Percentiles rank a stretch among this genome's conserved stretches.
These are phyloP conservation scores for Staphylotrichum longicolle DNA, from an alignment of 495 filamentous ascomycete genomes.

Conservation along the genomic window DNA sequence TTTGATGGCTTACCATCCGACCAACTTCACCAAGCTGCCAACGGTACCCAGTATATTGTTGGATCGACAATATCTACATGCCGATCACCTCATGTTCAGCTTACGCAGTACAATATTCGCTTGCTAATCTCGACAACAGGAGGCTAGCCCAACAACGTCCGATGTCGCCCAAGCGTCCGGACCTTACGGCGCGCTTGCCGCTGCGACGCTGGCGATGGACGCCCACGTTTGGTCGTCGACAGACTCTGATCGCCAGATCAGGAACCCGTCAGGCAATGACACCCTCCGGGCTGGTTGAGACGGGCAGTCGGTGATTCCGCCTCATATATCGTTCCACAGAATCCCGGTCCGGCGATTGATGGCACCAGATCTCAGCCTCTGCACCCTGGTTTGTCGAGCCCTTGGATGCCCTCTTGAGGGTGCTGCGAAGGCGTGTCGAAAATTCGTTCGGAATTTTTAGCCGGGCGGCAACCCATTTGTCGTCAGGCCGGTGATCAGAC, in stretches of 20 bases:
- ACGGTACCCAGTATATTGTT: background rate
- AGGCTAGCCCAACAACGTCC: conserved; percentile 10
- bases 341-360: conserved; percentile 40
- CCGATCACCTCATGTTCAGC: background rate
- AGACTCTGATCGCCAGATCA: conserved; percentile 25
- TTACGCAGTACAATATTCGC: conserved; percentile 1
- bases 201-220: background rate
- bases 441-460: conserved; percentile 51
- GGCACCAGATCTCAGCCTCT: conserved; percentile 52
- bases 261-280: conserved; percentile 20
- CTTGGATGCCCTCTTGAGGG: conserved; percentile 30
- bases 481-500: conserved; percentile 44
- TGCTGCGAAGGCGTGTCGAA: conserved; percentile 36
- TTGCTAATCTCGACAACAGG: conserved; percentile 8
- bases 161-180: conserved; percentile 11
- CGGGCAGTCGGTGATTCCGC: conserved; percentile 5
- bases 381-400: conserved; percentile 37
- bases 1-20: conserved; percentile 14
- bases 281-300: conserved; percentile 3
- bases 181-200: conserved; percentile 7
- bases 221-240: conserved; percentile 8
- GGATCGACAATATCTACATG: background rate
- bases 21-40: background rate
- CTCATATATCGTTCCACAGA: conserved; percentile 30
- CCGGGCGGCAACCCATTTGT: conserved; percentile 47